Evolutionary conservation across 257 asterid species (phyloP), one percentile per base, ranked within the genome.

Genomic region (Solanum paucissectum): DNA sequence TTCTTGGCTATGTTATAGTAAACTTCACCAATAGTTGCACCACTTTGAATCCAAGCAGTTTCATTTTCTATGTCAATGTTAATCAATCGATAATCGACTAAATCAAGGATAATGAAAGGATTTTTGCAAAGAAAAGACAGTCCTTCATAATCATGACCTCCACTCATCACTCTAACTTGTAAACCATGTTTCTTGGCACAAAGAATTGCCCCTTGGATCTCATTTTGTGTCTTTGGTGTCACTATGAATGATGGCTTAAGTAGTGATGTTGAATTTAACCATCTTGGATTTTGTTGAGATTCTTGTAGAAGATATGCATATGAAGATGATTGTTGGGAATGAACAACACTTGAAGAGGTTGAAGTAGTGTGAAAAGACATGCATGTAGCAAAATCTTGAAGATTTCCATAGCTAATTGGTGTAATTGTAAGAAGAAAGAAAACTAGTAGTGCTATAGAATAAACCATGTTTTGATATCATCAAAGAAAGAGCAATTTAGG

Each of bases 61-160:
- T 85, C 91, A 42, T 86, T 44, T 14, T 46, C 52, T 73, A 90
- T 12, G 21, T 87, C n/a, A 5, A 90, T 49, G 33, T n/a, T 84
- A 44, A 90, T 83, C 6, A 72, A n/a, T 34, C 82, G 68, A 68
- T 69, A 74, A 38, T 85, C 34, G 27, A 84, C 2, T 7, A 90
- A 79, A 87, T 89, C 91, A 79, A 89, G 76, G 42, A 90, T 71
- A 9, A 85, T 34, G 34, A 89, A 90, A 0, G 84, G 88, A 9
- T 49, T n/a, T 55, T 73, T 29, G 32, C 84, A 89, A 5, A 68
- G 87, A 33, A 77, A 90, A 12, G 92, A 90, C 0, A 84, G 89
- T 44, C 92, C 92, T 87, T 90, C 92, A 46, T 88, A 90, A 83
- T 90, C 92, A 66, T 88, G 90, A 5, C 92, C 92, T 4, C 90